A percentile compares a stretch with the other conserved stretches of the same genome.
Evolutionary conservation across 2,329 filamentous ascomycete genomes (phyloP).

Genomic region (Penicillium sp.): DNA sequence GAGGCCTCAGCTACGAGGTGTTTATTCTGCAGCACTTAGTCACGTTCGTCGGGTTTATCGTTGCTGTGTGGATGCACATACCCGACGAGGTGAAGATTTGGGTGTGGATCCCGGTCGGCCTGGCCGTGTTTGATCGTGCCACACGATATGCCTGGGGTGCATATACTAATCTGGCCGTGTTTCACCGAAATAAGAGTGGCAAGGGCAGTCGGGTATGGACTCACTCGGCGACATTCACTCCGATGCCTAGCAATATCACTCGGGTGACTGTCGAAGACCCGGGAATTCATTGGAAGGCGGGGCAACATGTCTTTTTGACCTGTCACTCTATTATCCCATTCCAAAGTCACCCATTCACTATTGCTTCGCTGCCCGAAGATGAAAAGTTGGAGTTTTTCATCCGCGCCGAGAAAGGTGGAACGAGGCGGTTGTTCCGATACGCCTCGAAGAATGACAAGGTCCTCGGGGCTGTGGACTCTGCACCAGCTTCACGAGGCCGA

Average conservation of each 20-base stretch:
- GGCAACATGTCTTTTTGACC: constrained; percentile 68
- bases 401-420: constrained; percentile 61
- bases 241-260: constrained; percentile 62
- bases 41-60: constrained; percentile 58
- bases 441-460: constrained; percentile 51
- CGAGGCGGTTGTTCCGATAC: constrained; percentile 57
- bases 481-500: constrained; percentile 29
- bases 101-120: constrained; percentile 55
- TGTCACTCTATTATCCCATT: constrained; percentile 63
- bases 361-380: constrained; percentile 63
- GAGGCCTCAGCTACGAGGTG: constrained; percentile 59
- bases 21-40: constrained; percentile 62
- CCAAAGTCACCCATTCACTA: constrained; percentile 70
- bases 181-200: constrained; percentile 38
- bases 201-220: constrained; percentile 40
- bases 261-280: constrained; percentile 62
- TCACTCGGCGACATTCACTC: constrained; percentile 53
- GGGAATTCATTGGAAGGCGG: constrained; percentile 64
- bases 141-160: constrained; percentile 44
- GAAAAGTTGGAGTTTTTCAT: constrained; percentile 63
- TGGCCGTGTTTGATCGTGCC: constrained; percentile 55
- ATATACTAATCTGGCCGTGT: constrained; percentile 51
- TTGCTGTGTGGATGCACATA: constrained; percentile 57
- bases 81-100: constrained; percentile 51
- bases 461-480: constrained; percentile 27